Base-by-base conservation (phyloP, 2,329 filamentous ascomycete genomes). In the Chaetomiaceae sp. region DNA sequence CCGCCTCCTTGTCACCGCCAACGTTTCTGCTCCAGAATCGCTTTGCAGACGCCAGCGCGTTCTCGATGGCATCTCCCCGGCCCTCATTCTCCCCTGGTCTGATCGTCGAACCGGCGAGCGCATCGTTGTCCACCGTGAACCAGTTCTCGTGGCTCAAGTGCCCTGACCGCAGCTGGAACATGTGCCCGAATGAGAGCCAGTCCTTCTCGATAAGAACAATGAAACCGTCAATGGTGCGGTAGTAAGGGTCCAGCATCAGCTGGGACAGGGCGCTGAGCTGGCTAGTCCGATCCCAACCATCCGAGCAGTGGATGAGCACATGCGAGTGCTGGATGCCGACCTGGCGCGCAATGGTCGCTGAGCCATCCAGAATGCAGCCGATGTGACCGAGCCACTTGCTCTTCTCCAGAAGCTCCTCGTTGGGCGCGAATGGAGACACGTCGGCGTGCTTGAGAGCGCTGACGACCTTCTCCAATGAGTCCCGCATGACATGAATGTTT, bases 401-500 rank as follows among this genome's bases (percentile, higher is more conserved):
- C 61, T 86, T 89, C 10, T 79, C 76, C 22, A 98, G 75, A 3
- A 86, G 70, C 29, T 96, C 88, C 58, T 81, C 79, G 62, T 86
- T 95, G 1, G 90, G 90, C 0, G 87, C 81, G 26, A 96, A 68
- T 1, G 86, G 80, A 1, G 88, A 86, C 22, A 96, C 76, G 63
- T 98, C 93, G 2, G 89, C 88, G 57, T 97, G 91, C 62, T 95
- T 96, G 60, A 98, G 71, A 3, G 88, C 85, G 53, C 95, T 90
- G 43, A 96, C 75, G 17, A 98, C 86, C 56, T 84, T 91, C 57
- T 85, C 83, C 27, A 98, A 73, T 2, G 91, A 97, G 51, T 86
- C 85, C 47, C 93, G 79, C 93, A 98, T 98, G 52, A 96, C 89
- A 61, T 98, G 93, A 50, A 98, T 97, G 63, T 98, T 98, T 64